These are phyloP conservation scores for Phaeotremella fagi DNA, from an alignment of 768 basidiomycete genomes.

Conservation along the genomic window DNA sequence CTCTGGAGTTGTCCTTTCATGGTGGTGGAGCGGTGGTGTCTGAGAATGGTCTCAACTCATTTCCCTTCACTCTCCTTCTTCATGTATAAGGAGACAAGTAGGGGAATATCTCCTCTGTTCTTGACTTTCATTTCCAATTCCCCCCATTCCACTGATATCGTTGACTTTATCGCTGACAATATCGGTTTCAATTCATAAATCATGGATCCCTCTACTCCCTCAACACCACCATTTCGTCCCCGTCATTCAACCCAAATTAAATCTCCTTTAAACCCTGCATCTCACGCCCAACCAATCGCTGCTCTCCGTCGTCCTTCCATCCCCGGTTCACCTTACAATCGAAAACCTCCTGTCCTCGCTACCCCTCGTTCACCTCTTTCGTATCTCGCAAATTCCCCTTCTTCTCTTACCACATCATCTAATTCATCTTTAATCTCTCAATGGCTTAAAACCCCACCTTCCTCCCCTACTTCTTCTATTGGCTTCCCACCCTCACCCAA, in stretches of 20 bases:
- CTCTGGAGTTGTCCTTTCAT: too few relatives aligned
- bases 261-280: neutral
- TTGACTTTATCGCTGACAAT: too few relatives aligned
- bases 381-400: conserved; percentile 15
- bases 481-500: conserved; percentile 1
- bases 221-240: neutral
- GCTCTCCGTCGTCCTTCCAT: neutral
- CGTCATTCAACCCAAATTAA: neutral
- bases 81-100: too few relatives aligned
- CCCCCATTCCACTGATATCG: too few relatives aligned
- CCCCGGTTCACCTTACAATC: conserved; percentile 5
- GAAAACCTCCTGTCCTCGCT: conserved; percentile 8
- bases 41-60: too few relatives aligned
- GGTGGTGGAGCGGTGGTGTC: too few relatives aligned
- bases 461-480: conserved; percentile 3
- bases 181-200: neutral
- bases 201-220: too few relatives aligned
- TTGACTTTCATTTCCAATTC: too few relatives aligned
- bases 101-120: too few relatives aligned
- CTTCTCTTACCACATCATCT: conserved; percentile 11
- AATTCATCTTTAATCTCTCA: neutral
- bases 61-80: too few relatives aligned
- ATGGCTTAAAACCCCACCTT: conserved; percentile 14
- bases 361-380: conserved; percentile 33
- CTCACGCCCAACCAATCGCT: conserved; percentile 2